A percentile compares a stretch with the other conserved stretches of the same genome.
phyloP scores from a whole-genome alignment of 805 yeast species.

The Cyberlindnera mycetangii region DNA sequence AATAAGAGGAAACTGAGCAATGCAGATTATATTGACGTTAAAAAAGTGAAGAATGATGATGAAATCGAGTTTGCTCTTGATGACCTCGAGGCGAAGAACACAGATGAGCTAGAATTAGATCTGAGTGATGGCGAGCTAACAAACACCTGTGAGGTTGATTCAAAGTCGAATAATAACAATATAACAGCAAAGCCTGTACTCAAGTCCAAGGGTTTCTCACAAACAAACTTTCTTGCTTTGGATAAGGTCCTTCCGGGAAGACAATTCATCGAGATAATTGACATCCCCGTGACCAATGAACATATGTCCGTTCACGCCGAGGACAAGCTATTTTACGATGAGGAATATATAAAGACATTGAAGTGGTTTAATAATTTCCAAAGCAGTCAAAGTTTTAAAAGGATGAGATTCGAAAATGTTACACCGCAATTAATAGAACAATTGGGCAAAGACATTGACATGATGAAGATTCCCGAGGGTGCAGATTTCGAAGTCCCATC shows the following conservation, averaged over 20 bases:
- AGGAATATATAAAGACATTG: constrained; percentile 19
- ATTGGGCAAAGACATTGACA: constrained; percentile 18
- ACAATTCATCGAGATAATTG: constrained; percentile 50
- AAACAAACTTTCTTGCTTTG: constrained; percentile 65
- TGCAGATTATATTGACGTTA: constrained; percentile 2
- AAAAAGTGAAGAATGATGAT: constrained; percentile 16
- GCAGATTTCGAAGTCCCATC: constrained; percentile 8
- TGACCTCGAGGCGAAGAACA: constrained; percentile 4
- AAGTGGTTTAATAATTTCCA: constrained; percentile 21
- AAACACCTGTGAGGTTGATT: constrained; percentile 31
- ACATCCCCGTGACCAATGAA: constrained; percentile 36
- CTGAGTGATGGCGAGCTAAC: constrained; percentile 20
- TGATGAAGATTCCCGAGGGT: constrained; percentile 2
- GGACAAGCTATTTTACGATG: constrained; percentile 17
- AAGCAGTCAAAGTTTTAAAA: constrained; percentile 12
- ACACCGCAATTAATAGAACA: constrained; percentile 13
- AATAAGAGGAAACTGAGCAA: constrained; percentile 17
- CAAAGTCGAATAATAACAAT: constrained; percentile 26
- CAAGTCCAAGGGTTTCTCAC: constrained; percentile 18
- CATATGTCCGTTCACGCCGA: constrained; percentile 11
- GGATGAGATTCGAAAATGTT: constrained; percentile 15
- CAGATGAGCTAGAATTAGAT: constrained; percentile 31
- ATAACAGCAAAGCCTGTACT: neutral
- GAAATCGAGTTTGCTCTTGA: constrained; percentile 29
- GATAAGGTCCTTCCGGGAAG: constrained; percentile 80